These are phyloP conservation scores for Fusarium sororula DNA, from an alignment of 2,329 filamentous ascomycete genomes.

Conservation along the genomic window DNA sequence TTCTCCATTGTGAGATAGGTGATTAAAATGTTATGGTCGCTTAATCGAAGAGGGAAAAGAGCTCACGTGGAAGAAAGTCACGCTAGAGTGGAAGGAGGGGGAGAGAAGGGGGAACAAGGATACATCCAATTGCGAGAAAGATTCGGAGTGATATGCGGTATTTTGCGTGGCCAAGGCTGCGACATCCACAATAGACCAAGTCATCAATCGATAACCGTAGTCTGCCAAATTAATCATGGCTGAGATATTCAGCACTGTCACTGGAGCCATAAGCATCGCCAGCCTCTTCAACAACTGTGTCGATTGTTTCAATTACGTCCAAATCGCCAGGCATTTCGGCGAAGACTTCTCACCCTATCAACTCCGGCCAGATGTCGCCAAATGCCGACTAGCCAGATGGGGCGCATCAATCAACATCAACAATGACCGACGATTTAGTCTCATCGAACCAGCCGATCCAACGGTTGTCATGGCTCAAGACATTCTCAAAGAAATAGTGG, in stretches of 20 bases:
- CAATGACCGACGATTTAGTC: conserved; percentile 37
- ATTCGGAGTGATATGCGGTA: too few species aligned
- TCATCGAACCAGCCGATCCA: background rate
- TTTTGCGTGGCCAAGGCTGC: too few species aligned
- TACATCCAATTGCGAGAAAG: too few species aligned
- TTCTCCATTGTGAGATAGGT: background rate
- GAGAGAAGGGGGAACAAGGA: too few species aligned
- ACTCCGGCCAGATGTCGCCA: conserved; percentile 46
- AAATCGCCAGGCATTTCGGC: conserved; percentile 48
- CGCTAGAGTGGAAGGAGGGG: too few species aligned
- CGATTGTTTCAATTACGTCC: conserved; percentile 52
- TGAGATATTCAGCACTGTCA: conserved; percentile 30
- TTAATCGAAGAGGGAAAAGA: too few species aligned
- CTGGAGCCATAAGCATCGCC: conserved; percentile 48
- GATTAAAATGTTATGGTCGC: too few species aligned
- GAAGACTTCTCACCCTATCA: conserved; percentile 46
- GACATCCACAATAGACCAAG: too few species aligned
- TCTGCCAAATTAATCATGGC: background rate
- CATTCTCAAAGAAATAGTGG: background rate
- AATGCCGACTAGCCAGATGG: conserved; percentile 47
- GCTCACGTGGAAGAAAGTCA: too few species aligned
- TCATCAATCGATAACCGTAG: rapidly evolving
- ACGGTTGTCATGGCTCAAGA: rapidly evolving
- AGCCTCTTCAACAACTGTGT: conserved; percentile 50
- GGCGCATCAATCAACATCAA: conserved; percentile 46